Conservation (phyloP, 345 rosid genomes). For the Syzygium oleosum region DNA sequence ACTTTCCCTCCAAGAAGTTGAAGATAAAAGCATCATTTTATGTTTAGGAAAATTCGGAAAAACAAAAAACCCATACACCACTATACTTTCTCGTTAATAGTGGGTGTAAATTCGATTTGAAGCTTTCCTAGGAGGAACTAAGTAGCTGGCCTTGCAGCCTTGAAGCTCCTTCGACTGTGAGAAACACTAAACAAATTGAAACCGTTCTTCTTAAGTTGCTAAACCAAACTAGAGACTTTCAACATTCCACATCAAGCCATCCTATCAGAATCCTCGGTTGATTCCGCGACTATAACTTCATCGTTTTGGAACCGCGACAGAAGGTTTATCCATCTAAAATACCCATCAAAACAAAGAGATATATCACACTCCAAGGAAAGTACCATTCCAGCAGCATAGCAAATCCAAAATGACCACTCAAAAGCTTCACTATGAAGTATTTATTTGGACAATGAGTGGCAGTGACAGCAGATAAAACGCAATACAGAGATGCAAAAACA, state of each 20-base stretch:
- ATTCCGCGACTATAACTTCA: not conserved
- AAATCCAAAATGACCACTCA: not conserved
- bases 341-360: not conserved
- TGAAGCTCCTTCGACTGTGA: not conserved
- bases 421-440: not conserved
- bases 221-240: not conserved
- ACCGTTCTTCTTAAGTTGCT: not conserved
- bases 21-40: not conserved
- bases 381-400: not conserved
- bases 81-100: not conserved
- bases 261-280: not conserved
- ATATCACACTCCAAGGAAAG: not conserved
- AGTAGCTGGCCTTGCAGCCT: not conserved
- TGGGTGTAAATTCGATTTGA: not conserved
- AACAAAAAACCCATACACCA: not conserved
- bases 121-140: not conserved
- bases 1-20: not conserved
- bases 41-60: not conserved
- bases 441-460: not conserved
- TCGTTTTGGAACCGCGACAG: not conserved
- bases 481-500: not conserved
- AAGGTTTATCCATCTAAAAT: not conserved
- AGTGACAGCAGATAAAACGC: not conserved
- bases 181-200: not conserved
- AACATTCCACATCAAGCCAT: not conserved